Base-by-base conservation (phyloP, 306 rosid genomes). In the Alnus rubra region DNA sequence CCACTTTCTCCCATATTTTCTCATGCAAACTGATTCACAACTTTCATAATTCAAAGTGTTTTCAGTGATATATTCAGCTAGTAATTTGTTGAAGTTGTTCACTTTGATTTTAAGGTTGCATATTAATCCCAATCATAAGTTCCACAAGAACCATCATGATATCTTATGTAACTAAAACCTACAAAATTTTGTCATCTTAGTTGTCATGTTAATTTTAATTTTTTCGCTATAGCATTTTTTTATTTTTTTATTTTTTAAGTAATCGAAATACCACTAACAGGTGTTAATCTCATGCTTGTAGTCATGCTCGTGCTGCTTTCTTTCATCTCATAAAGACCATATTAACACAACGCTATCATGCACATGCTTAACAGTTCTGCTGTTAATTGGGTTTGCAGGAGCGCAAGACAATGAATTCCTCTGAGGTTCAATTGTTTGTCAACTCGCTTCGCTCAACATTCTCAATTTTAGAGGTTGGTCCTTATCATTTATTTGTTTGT, bases 361-460 rank as follows among this genome's bases (percentile, higher is more conserved):
- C 28, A 11, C 23, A 42, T 19, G 53, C 69, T 80, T 74, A 9
- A 71, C 23, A 50, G 11, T 76, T 71, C 42, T 52, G 3, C 33
- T 54, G 67, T 85, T 77, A 42, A 82, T 85, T 81, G 74, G 69
- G 42, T 88, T 78, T 73, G 74, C 90, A 95, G 98, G 98, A 95
- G 77, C 97, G 98, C 50, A 83, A 76, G 87, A 45, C 60, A 42
- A 89, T 89, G 97, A 84, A 73, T 81, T 65, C 83, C 68, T 81
- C 88, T 23, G 97, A 90, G 83, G 86, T 12, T 85, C 88, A 84
- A 71, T 70, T 50, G 78, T 95, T 85, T 69, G 97, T 92, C 75
- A 87, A 87, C 69, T 85, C 85, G 18, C 88, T 95, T 73, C 96
- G 98, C 52, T 81, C 95, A 74, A 79, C 98, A 12, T 86, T 92